Base-by-base conservation (phyloP, 805 yeast species). In the Kuraishia cidri region DNA sequence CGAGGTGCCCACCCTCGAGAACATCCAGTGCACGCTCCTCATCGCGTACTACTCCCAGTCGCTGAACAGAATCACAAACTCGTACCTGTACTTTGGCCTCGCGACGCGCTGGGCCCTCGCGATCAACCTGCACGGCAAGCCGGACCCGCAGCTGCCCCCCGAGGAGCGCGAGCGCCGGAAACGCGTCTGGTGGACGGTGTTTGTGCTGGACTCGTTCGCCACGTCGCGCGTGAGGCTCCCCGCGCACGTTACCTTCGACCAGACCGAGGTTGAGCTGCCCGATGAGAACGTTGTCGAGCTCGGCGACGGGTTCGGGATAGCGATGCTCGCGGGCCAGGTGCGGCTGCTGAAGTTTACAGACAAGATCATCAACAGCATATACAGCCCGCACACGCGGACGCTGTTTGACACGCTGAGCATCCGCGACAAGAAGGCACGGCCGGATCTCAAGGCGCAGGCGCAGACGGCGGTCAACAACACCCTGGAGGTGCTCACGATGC, bases 101-200 rank as follows among this genome's bases (percentile, higher is more conserved):
- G 64, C 64, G 3, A 43, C 52, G 11, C 38, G 61, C 18, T 46
- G 55, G 38, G 44, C 57, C 0, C 37, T 59, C 14, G 42, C 52
- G 4, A 36, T 54, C 24, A 60, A 60, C 3, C 40, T 55, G 16
- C 64, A 60, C 41, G 41, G 51, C 25, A 50, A 48, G 22, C 38
- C 37, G 14, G 42, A 41, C 5, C 31, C 35, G 24, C 35, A 36
- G 7, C 13, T 27, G 5, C 17, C 34, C 4, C 29, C 45, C 10
- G 37, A 46, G 10, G 57, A 54, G 29, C 41, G 43, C 14, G 56
- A 59, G 19, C 50, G 52, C 31, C 42, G 61, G 16, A 50, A 58
- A 36, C 47, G 60, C 30, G 43, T 58, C 3, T 60, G 64, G 64
- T 60, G 66, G 66, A 56, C 66, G 8, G 52, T 54, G 14, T 58